These are phyloP conservation scores for Taxawa tesnikishii DNA, from an alignment of 2,329 filamentous ascomycete species.

Conservation along the genomic window DNA sequence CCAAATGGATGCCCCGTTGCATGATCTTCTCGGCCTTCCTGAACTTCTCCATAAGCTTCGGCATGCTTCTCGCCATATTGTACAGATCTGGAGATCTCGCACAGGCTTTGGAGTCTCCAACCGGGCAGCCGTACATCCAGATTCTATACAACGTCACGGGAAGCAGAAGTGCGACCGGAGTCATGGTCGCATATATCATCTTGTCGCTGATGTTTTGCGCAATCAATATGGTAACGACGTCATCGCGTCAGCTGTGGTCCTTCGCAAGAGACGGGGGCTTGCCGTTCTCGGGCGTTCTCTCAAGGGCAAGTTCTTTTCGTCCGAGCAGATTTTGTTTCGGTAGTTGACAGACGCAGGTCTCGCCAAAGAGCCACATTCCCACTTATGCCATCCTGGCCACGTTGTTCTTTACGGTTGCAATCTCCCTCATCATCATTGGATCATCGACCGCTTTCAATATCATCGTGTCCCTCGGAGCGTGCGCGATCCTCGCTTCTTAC, in stretches of 20 bases:
- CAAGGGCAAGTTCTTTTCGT: constrained; percentile 1
- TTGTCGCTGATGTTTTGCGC: constrained; percentile 4
- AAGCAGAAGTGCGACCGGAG: constrained; percentile 12
- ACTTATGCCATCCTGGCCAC: constrained; percentile 10
- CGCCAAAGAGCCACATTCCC: constrained; percentile 12
- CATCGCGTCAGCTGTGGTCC: constrained; percentile 10
- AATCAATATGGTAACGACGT: constrained; percentile 17
- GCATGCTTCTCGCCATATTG: constrained; percentile 14
- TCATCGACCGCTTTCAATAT: constrained; percentile 12
- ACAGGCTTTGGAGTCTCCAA: constrained; percentile 14
- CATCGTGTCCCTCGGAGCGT: constrained; percentile 9
- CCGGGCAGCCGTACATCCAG: constrained; percentile 13
- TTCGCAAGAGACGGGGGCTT: constrained; percentile 12
- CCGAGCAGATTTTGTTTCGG: constrained; percentile 3
- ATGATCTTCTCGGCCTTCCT: constrained; percentile 12
- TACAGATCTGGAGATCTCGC: constrained; percentile 18
- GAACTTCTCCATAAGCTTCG: constrained; percentile 12
- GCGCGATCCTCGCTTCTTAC: constrained; percentile 11
- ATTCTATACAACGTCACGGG: constrained; percentile 15
- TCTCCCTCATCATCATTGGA: constrained; percentile 13
- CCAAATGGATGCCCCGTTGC: constrained; percentile 10
- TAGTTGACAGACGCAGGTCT: no score
- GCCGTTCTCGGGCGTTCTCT: constrained; percentile 9
- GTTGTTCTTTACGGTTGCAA: constrained; percentile 9
- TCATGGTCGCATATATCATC: constrained; percentile 11